A percentile compares a stretch with the other conserved stretches of the same genome.
phyloP scores from a whole-genome alignment of 805 yeast genomes.

The Lachancea sp. region DNA sequence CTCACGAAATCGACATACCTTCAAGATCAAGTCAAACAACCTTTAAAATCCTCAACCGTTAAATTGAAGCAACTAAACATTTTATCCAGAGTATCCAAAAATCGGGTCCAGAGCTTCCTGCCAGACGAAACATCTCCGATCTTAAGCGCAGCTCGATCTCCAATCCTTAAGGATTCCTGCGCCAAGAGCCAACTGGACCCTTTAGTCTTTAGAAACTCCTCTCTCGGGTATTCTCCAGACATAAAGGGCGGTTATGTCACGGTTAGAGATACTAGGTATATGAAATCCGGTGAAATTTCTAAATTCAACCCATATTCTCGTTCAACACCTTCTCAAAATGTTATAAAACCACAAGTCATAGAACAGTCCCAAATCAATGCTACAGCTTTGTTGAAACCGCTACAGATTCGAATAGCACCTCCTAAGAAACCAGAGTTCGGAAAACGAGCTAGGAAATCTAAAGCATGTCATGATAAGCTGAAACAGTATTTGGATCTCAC shows the following conservation, averaged over 20 bases:
- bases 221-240: background rate
- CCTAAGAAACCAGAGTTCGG: background rate
- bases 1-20: conserved; percentile 27
- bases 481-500: conserved; percentile 15
- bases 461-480: conserved; percentile 2
- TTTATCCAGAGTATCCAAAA: conserved; percentile 19
- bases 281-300: background rate
- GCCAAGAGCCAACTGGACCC: conserved; percentile 6
- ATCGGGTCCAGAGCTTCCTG: conserved; percentile 3
- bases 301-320: conserved; percentile 4
- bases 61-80: conserved; percentile 26
- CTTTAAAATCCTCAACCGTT: conserved; percentile 21
- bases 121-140: conserved; percentile 25
- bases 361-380: background rate
- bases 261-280: background rate
- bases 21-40: conserved; percentile 15
- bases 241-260: background rate
- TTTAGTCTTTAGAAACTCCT: conserved; percentile 4
- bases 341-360: conserved; percentile 6
- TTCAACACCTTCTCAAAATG: background rate
- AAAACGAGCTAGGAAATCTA: background rate
- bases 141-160: conserved; percentile 10
- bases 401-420: background rate
- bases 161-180: background rate
- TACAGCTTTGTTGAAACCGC: background rate